Base-by-base conservation (phyloP, 306 rosid genomes). In the Astragalus membranaceus region DNA sequence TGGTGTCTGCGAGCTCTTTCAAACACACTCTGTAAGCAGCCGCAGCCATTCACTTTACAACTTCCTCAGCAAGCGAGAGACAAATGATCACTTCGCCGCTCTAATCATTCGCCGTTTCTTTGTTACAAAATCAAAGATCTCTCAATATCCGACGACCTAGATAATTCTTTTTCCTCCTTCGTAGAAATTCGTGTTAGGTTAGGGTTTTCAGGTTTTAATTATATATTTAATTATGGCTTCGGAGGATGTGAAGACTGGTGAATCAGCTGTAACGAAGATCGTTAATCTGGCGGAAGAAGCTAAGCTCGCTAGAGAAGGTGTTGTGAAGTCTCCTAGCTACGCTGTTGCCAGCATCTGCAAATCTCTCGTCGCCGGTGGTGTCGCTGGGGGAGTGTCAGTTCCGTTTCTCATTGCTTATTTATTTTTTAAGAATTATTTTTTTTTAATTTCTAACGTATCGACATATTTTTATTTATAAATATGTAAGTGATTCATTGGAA, bases 361-460 rank as follows among this genome's bases (percentile, higher is more conserved):
- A 78, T 91, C 96, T 41, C 95, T 95, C 23, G 79, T 89, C 8
- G 99, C 99, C 3, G 97, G 99, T 68, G 99, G 99, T 13, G 95
- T 95, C 78, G 99, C 99, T 0, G 99, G 99, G 50, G 99, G 97
- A 82, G 91, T 95, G 99, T 95, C 80, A 95, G 99, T 87, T 69
- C 67, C 76, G 72, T 67, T 74, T 83, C 77, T 79, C 64, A 7
- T 7, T 69, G 61, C 62, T 33, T 47, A 9, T 68, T 42, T 6
- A 67, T 70, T 17, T 49, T 0, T 15, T 52, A n/a, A 32, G 0
- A 11, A 16, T 17, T 59, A 7, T 48, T 7, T 39, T 39, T 37
- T 39, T 8, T 7, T 39, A 8, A 39, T 39, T 39, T 0, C 10
- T 9, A 36, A 39, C 9, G 30, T 8, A 39, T 7, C 41, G 41